Conservation (phyloP, 257 asterid genomes). For the Lantana camara region DNA sequence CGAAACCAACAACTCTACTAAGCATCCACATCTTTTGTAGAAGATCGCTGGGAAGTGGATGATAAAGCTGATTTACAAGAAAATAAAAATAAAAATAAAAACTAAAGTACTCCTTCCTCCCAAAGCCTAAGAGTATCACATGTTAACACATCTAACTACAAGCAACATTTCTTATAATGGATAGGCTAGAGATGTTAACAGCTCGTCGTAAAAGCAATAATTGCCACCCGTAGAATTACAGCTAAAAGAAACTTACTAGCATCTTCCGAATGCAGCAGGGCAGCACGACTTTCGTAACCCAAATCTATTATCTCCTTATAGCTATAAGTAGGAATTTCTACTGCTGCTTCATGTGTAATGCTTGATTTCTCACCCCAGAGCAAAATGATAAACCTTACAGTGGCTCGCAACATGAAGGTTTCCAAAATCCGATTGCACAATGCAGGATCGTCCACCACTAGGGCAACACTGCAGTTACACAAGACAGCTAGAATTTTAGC, state of each 20-base stretch:
- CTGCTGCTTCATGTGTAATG: conserved; percentile 41
- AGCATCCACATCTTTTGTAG: background rate
- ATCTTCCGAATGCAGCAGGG: conserved; percentile 56
- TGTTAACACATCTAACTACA: background rate
- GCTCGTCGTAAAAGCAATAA: background rate
- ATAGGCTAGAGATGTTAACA: background rate
- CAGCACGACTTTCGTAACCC: conserved; percentile 62
- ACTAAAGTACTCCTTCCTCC: background rate
- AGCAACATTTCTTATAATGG: conserved; percentile 3
- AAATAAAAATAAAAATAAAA: background rate
- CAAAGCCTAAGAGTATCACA: conserved; percentile 5
- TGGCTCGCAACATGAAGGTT: conserved; percentile 51
- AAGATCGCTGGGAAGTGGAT: background rate
- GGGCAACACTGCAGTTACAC: conserved; percentile 66
- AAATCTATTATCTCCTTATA: conserved; percentile 69
- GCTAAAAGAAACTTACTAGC: conserved; percentile 57
- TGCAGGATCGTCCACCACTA: conserved; percentile 78
- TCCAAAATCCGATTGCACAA: conserved; percentile 56
- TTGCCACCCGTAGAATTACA: conserved; percentile 9
- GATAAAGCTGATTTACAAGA: background rate
- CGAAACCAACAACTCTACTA: conserved; percentile 5
- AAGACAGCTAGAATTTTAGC: conserved; percentile 24
- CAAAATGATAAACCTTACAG: conserved; percentile 62
- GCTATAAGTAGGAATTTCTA: conserved; percentile 53
- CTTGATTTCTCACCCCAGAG: conserved; percentile 89